Percentiles rank a stretch among this genome's conserved stretches.
Evolutionary conservation across 306 rosid species (phyloP).

Genomic region (Casuarina glauca): DNA sequence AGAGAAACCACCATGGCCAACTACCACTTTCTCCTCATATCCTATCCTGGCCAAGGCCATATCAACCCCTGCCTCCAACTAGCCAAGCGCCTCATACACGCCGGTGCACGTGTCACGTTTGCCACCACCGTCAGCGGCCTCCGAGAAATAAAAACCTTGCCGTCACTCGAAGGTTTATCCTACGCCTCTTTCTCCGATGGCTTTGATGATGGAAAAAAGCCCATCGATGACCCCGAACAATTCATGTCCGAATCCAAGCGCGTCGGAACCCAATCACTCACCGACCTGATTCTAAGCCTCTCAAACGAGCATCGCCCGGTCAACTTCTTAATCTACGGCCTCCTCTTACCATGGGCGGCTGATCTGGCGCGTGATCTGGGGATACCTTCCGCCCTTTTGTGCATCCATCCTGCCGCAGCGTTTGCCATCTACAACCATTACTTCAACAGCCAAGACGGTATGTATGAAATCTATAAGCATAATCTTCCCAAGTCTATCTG

Average conservation of each 20-base stretch:
- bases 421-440: conserved; percentile 3
- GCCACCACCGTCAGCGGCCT: conserved; percentile 12
- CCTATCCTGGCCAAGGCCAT: conserved; percentile 7
- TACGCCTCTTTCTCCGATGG: conserved; percentile 15
- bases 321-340: conserved; percentile 5
- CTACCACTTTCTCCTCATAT: conserved; percentile 18
- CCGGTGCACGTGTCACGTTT: conserved; percentile 4
- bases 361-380: conserved; percentile 10
- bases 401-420: conserved; percentile 1
- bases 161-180: conserved; percentile 7
- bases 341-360: conserved; percentile 16
- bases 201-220: conserved; percentile 5
- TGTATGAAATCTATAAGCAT: not conserved
- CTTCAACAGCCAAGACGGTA: not conserved
- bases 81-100: not conserved
- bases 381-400: conserved; percentile 4
- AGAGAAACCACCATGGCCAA: not conserved
- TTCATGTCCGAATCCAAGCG: conserved; percentile 9
- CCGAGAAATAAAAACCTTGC: not conserved
- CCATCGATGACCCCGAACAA: not conserved
- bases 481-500: not conserved
- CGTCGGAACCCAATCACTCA: conserved; percentile 5
- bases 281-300: not conserved
- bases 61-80: conserved; percentile 12
- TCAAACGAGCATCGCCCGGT: not conserved